Evolutionary conservation across 2,329 filamentous ascomycete species (phyloP), one percentile per base, ranked within the genome.

Genomic region (Penicillium sp.): DNA sequence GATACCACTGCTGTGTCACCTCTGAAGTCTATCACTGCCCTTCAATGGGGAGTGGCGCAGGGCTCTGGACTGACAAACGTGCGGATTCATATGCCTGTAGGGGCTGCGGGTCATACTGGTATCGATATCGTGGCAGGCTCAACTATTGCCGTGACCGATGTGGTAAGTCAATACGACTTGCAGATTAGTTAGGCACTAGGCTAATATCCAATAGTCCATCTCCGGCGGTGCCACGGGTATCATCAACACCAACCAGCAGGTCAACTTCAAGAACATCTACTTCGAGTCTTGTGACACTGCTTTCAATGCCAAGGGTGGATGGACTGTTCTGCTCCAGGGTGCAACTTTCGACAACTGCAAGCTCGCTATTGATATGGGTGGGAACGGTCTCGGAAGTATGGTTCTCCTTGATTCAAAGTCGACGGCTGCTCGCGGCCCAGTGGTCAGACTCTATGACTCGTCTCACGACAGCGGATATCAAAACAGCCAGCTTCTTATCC

Each of bases 231-330:
- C 49, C 0, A 54, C 61, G 10, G 64, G 64, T 18, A 58, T 68
- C 34, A 54, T 55, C 18, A 58, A 61, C 35, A 59, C 55, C 2
- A 63, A 64, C 18, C 63, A 67, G 22, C 61, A 67, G 39, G 62
- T 62, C 44, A 61, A 63, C 31, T 63, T 66, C 52, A 81, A 81
- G 60, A 64, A 69, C 1, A 63, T 72, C 28, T 77, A 72, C 59
- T 86, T 82, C 66, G 77, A 72, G 49, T 82, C 81, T 55, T 85
- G 82, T 58, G 77, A 75, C 3, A 74, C 72, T 2, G 63, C 69
- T 0, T 72, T 84, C 36, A 31, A 50, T 6, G 71, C 70, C 0
- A 70, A 54, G 2, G 63, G 61, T 10, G 64, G 63, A 31, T 62
- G 51, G 38, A 61, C 59, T 3, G 57, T 61, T 2, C 52, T 65